These are phyloP conservation scores for Bertia moriformis DNA, from an alignment of 2,329 filamentous ascomycete species.

Conservation along the genomic window DNA sequence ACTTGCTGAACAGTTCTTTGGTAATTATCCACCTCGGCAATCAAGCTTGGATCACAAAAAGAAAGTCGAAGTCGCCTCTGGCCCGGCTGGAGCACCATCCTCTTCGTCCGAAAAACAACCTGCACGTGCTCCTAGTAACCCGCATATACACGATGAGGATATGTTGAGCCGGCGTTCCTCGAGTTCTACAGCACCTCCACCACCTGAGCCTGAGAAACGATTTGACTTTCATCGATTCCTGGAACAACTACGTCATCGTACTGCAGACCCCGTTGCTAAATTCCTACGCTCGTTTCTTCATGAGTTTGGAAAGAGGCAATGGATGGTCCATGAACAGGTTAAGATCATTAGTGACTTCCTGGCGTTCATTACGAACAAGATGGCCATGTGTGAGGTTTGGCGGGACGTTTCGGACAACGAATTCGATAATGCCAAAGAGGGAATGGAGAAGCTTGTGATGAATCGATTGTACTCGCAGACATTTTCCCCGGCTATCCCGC, in stretches of 20 bases:
- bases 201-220: conserved; percentile 50
- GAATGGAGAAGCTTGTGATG: conserved; percentile 72
- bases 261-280: conserved; percentile 61
- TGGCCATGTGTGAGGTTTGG: conserved; percentile 66
- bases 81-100: not conserved
- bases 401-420: conserved; percentile 60
- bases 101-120: not conserved
- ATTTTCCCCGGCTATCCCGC: conserved; percentile 57
- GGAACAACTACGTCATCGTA: conserved; percentile 58
- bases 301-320: conserved; percentile 66
- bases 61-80: not conserved
- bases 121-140: not conserved
- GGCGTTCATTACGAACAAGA: conserved; percentile 63
- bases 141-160: not conserved
- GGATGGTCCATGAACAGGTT: conserved; percentile 68
- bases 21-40: conserved; percentile 42
- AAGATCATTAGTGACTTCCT: conserved; percentile 66
- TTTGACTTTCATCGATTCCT: conserved; percentile 68
- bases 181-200: conserved; percentile 20
- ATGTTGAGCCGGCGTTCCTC: not conserved
- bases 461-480: conserved; percentile 62
- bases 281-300: conserved; percentile 59
- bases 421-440: conserved; percentile 65
- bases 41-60: conserved; percentile 42
- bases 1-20: conserved; percentile 39